Percentiles rank a stretch among this genome's conserved stretches.
These are phyloP conservation scores for Ogataea degrootiae DNA, from an alignment of 805 yeast genomes.

Conservation along the genomic window DNA sequence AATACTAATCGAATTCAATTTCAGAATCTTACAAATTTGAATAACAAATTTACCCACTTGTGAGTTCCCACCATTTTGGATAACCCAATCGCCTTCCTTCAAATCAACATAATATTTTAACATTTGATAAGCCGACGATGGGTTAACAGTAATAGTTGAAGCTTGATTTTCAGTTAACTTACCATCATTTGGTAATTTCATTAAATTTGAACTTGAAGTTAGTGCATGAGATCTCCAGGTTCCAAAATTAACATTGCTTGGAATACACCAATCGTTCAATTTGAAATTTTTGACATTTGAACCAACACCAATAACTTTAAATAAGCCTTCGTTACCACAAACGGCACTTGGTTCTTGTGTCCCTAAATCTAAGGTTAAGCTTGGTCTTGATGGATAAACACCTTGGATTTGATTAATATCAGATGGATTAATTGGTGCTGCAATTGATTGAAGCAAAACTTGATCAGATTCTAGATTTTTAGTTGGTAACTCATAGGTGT, in stretches of 20 bases:
- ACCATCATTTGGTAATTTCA: slow-evolving; percentile 44
- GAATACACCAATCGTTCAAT: slow-evolving; percentile 86
- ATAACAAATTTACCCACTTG: slow-evolving; percentile 91
- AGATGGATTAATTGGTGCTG: slow-evolving; percentile 86
- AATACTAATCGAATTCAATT: slow-evolving; percentile 79
- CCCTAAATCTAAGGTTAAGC: slow-evolving; percentile 47
- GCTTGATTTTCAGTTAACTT: slow-evolving; percentile 58
- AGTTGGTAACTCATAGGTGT: slow-evolving; percentile 46
- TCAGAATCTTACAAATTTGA: slow-evolving; percentile 76
- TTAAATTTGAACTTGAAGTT: slow-evolving; percentile 46
- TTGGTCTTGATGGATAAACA: slow-evolving; percentile 76
- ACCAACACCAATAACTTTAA: slow-evolving; percentile 77
- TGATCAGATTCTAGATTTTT: slow-evolving; percentile 34
- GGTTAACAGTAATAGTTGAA: slow-evolving; percentile 89
- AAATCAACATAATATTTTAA: slow-evolving; percentile 63
- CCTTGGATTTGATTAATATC: slow-evolving; percentile 86
- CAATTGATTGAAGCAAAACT: slow-evolving; percentile 63
- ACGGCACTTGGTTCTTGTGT: slow-evolving; percentile 66
- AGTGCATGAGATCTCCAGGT: slow-evolving; percentile 88
- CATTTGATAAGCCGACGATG: slow-evolving; percentile 88
- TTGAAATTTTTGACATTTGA: slow-evolving; percentile 39
- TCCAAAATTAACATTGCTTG: slow-evolving; percentile 72
- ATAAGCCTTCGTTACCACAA: slow-evolving; percentile 93
- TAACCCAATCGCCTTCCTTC: slow-evolving; percentile 78
- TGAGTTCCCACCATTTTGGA: slow-evolving; percentile 95